Conservation (phyloP, 805 yeast genomes). For the Wickerhamomyces queroliae region DNA sequence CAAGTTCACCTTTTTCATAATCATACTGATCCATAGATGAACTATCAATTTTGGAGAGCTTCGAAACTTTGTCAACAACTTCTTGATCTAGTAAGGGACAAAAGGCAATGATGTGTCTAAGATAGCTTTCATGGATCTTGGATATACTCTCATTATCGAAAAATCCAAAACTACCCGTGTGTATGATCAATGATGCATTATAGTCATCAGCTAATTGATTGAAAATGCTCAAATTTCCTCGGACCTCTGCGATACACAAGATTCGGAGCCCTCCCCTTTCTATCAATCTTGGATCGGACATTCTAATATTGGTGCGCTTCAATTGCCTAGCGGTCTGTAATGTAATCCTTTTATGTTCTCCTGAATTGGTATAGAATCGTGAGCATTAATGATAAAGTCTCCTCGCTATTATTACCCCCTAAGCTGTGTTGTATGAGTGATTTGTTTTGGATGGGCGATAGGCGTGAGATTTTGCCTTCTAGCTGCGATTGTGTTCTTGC, state of each 20-base stretch:
- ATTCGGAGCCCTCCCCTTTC: slow-evolving; percentile 30
- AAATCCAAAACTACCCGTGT: slow-evolving; percentile 79
- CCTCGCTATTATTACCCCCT: too few species aligned
- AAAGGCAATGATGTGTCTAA: slow-evolving; percentile 62
- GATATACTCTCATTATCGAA: slow-evolving; percentile 53
- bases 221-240: slow-evolving; percentile 45
- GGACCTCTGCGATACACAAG: slow-evolving; percentile 48
- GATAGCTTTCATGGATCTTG: slow-evolving; percentile 48
- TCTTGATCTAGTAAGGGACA: slow-evolving; percentile 50
- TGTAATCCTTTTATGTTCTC: too few species aligned
- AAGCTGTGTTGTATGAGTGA: too few species aligned
- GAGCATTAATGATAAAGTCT: too few species aligned
- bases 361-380: too few species aligned
- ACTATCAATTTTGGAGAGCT: slow-evolving; percentile 28
- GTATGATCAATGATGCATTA: slow-evolving; percentile 49
- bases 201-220: slow-evolving; percentile 43
- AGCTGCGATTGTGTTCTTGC: too few species aligned
- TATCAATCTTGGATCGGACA: slow-evolving; percentile 14
- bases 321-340: too few species aligned
- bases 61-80: slow-evolving; percentile 44
- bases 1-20: slow-evolving; percentile 31
- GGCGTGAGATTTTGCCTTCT: too few species aligned
- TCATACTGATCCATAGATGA: slow-evolving; percentile 13
- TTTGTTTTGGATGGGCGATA: too few species aligned
- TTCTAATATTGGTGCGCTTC: too few species aligned